These are phyloP conservation scores for Podila horticola DNA, from an alignment of 192 early-diverging fungal species.

Conservation along the genomic window DNA sequence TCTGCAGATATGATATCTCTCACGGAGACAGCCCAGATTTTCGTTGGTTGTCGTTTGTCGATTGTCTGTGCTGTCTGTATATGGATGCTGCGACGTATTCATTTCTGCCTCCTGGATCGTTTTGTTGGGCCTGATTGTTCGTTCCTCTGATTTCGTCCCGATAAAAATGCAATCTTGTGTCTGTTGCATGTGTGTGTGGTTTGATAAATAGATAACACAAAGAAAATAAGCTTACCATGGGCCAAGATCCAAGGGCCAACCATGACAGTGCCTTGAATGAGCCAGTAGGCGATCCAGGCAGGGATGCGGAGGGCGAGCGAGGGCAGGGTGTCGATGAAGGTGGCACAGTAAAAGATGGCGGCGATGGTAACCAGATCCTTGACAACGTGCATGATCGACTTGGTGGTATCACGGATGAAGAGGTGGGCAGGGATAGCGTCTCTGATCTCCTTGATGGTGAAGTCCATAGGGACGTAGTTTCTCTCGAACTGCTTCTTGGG, in stretches of 20 bases:
- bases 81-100: too few species aligned
- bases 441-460: constrained; percentile 93
- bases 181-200: too few species aligned
- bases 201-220: neutral
- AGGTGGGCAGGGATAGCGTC: constrained; percentile 91
- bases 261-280: constrained; percentile 82
- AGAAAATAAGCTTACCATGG: constrained; percentile 61
- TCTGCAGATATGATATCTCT: too few species aligned
- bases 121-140: neutral
- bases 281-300: constrained; percentile 87
- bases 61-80: neutral
- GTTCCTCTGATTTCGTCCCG: neutral
- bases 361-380: constrained; percentile 81
- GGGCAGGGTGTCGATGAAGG: constrained; percentile 67
- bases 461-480: constrained; percentile 69
- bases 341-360: constrained; percentile 74
- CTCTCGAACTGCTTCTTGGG: constrained; percentile 44
- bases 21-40: neutral
- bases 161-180: neutral
- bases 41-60: neutral
- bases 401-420: constrained; percentile 85
- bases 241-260: constrained; percentile 92
- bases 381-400: constrained; percentile 82
- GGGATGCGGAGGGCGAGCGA: constrained; percentile 56
- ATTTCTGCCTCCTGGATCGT: neutral